phyloP scores from a whole-genome alignment of 2,329 filamentous ascomycete species.

The Fusarium sp. region DNA sequence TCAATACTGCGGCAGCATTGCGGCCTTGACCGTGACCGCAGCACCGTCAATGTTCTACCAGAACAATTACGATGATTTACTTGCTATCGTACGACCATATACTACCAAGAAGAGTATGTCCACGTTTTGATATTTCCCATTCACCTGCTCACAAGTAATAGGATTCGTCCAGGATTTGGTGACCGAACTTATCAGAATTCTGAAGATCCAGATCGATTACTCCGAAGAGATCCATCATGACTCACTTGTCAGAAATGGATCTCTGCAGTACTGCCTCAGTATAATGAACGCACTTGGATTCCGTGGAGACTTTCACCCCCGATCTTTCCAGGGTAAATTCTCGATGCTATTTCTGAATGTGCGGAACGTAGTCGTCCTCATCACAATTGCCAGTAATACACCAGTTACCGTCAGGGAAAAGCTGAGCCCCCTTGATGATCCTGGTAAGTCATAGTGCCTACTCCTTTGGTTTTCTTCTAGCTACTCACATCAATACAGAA shows the following conservation, averaged over 20 bases:
- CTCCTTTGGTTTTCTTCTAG: too few species aligned
- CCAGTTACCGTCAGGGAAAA: conserved; percentile 64
- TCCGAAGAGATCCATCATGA: conserved; percentile 78
- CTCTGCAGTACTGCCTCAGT: conserved; percentile 79
- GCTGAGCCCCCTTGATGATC: conserved; percentile 70
- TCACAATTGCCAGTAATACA: conserved; percentile 70
- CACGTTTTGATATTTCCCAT: neutral
- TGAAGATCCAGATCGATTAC: conserved; percentile 82
- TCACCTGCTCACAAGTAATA: conserved; percentile 44
- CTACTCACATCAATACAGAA: conserved; percentile 56
- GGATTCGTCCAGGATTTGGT: conserved; percentile 71
- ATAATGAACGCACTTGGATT: conserved; percentile 83
- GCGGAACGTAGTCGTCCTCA: conserved; percentile 73
- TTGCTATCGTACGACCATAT: conserved; percentile 70
- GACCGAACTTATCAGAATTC: conserved; percentile 72
- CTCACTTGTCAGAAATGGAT: conserved; percentile 75
- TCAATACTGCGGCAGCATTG: conserved; percentile 66
- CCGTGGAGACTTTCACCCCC: conserved; percentile 67
- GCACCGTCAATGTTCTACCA: conserved; percentile 57
- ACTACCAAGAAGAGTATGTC: conserved; percentile 47
- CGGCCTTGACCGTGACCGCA: conserved; percentile 65
- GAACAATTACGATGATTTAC: conserved; percentile 73
- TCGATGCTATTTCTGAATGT: conserved; percentile 79
- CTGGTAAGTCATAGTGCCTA: conserved; percentile 43
- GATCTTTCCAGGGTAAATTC: conserved; percentile 76